Base-by-base conservation (phyloP, 768 basidiomycete genomes). In the Collybiopsis confluens region DNA sequence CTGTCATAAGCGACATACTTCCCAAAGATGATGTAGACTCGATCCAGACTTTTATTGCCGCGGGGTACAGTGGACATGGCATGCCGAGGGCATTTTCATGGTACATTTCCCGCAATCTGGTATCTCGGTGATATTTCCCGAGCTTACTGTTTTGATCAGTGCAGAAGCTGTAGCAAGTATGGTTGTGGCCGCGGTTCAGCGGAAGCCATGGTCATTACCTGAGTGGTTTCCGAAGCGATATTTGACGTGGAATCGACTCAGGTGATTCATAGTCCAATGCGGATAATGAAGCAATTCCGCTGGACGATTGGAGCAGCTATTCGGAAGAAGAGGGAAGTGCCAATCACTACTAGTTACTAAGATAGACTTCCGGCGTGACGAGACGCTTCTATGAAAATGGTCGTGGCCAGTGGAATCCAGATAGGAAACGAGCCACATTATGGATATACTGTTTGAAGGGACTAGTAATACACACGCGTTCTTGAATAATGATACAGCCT, bases 61-160 rank as follows among this genome's bases (percentile, higher is more conserved):
- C 84, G 0, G 90, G 88, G 3, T 90, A 80, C 59, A 74, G 80
- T 0, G 90, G 90, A 1, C 90, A 91, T 57, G 90, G 90, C 0
- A 91, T 92, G 88, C 81, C 89, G 2, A 79, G 86, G 4, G 81
- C 85, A 0, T 90, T 78, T 64, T 82, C 78, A 26, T 89, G 87
- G 88, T 86, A 59, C 23, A 10, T 9, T 20, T n/a, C 8, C 18
- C 20, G 9, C 10, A 8, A n/a, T 23, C 8, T n/a, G 8, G 9
- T 8, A 21, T 45, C 44, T 45, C 23, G 6, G 13, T 26, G 15
- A 47, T 30, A 45, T 55, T 27, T 5, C 0, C 81, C 47, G 62
- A 80, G 7, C 82, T 81, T 1, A 37, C 10, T 30, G 23, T 16
- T 18, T 28, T 55, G 44, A 45, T n/a, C 56, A 87, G 87, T 54